Evolutionary conservation across 306 rosid species (phyloP), one percentile per base, ranked within the genome.

Genomic region (Medicago lupulina): DNA sequence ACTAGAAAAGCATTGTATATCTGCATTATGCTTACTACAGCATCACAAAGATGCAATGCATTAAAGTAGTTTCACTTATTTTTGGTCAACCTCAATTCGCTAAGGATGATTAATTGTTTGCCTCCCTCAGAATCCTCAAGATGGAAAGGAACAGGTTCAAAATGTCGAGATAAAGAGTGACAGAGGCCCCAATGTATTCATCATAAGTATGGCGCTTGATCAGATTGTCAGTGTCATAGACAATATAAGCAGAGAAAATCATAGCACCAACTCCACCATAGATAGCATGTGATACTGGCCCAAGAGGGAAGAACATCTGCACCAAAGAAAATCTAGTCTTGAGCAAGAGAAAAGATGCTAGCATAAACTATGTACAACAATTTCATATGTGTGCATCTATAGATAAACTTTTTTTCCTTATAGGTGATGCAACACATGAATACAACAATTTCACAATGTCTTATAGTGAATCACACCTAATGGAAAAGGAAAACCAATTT

Each of bases 231-330:
- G 98, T 94, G 83, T 92, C 98, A 17, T 91, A 94, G 13, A 94
- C 90, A 8, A 92, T 84, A 67, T 91, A 92, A 8, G 97, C 98
- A 13, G 95, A 86, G 89, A 92, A 94, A 38, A 92, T 81, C 61
- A 94, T 84, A 21, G 99, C 97, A 46, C 97, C 88, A 6, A 86
- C 40, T 49, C 86, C 97, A 70, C 97, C 96, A 68, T 81, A 87
- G 43, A 92, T 67, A 3, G 99, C 99, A 76, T 77, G 79, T 47
- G 91, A 77, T 9, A 86, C 81, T 53, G 98, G 79, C 3, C 97
- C 97, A 23, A 95, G 92, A 6, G 99, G 99, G 91, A 90, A 89
- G 92, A 95, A 92, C 71, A 86, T 82, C 98, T 95, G 65, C 82
- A 81, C 0, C 25, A 51, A 51, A 82, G 49, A 44, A 78, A 16